These are phyloP conservation scores for Pseudopyricularia cyperi DNA, from an alignment of 2,329 filamentous ascomycete genomes.

Conservation along the genomic window DNA sequence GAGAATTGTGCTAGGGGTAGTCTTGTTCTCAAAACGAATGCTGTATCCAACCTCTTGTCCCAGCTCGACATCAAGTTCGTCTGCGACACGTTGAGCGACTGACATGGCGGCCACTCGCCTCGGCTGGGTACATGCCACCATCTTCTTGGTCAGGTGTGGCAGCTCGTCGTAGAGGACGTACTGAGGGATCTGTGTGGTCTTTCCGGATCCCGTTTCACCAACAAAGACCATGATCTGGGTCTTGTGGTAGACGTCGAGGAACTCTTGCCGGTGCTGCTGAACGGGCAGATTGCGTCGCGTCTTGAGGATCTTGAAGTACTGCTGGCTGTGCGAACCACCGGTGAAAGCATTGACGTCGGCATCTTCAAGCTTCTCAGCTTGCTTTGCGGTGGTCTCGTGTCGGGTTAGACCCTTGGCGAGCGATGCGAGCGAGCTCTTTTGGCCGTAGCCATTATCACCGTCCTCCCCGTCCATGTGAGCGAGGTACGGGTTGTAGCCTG, in stretches of 20 bases:
- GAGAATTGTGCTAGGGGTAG: conserved; percentile 73
- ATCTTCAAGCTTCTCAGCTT: conserved; percentile 66
- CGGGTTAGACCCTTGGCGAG: conserved; percentile 56
- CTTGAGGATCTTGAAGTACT: conserved; percentile 85
- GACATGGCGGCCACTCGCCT: conserved; percentile 98
- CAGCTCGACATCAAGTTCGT: conserved; percentile 87
- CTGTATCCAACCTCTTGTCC: conserved; percentile 97
- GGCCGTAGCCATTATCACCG: conserved; percentile 21
- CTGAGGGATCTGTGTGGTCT: conserved; percentile 97
- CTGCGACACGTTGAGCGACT: conserved; percentile 91
- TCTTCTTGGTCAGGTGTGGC: conserved; percentile 71
- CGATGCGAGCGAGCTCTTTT: conserved; percentile 21
- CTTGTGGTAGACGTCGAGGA: conserved; percentile 82
- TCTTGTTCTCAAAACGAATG: conserved; percentile 97
- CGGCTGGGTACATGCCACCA: conserved; percentile 94
- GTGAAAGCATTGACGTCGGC: conserved; percentile 79
- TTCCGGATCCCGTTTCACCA: conserved; percentile 97
- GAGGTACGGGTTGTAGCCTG: conserved; percentile 68
- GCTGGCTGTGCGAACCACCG: conserved; percentile 57
- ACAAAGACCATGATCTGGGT: conserved; percentile 97
- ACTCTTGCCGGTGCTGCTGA: conserved; percentile 87
- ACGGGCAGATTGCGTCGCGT: conserved; percentile 77
- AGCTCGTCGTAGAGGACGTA: conserved; percentile 97
- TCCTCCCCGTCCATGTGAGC: conserved; percentile 65
- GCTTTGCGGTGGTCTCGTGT: conserved; percentile 66